phyloP scores from a whole-genome alignment of 176 grass and related monocot species.

The Bothriochloa decipiens region DNA sequence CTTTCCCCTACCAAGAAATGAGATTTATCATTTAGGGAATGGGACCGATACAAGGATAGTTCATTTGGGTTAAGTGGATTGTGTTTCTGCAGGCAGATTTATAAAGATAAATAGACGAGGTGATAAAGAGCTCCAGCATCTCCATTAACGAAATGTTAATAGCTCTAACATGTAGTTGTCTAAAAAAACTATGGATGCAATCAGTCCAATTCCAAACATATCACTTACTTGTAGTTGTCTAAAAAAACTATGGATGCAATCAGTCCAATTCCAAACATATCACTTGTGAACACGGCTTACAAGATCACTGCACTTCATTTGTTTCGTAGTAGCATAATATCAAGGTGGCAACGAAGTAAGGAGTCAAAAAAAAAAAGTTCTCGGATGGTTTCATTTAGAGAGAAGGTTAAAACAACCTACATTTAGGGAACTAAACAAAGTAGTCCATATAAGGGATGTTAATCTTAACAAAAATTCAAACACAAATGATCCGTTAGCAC shows the following conservation, averaged over 20 bases:
- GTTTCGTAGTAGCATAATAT: not conserved
- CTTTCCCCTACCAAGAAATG: not conserved
- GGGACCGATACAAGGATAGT: not conserved
- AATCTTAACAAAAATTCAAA: not conserved
- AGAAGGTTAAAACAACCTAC: not conserved
- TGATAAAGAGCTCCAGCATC: not conserved
- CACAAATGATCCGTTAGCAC: not conserved
- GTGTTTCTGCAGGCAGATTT: not conserved
- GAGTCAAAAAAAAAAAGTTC: not conserved
- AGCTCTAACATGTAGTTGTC: not conserved
- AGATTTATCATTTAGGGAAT: not conserved
- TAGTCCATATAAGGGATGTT: not conserved
- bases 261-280: not conserved
- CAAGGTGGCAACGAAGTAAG: not conserved
- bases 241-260: not conserved
- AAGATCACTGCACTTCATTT: not conserved
- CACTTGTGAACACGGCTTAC: not conserved
- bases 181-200: not conserved
- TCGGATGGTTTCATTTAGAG: not conserved
- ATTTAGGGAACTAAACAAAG: not conserved
- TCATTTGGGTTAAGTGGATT: not conserved
- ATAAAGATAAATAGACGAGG: not conserved
- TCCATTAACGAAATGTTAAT: not conserved
- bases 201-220: not conserved
- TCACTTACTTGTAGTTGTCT: not conserved